Conservation (phyloP, 73 alveolate species). For the Stentor roeselii region DNA sequence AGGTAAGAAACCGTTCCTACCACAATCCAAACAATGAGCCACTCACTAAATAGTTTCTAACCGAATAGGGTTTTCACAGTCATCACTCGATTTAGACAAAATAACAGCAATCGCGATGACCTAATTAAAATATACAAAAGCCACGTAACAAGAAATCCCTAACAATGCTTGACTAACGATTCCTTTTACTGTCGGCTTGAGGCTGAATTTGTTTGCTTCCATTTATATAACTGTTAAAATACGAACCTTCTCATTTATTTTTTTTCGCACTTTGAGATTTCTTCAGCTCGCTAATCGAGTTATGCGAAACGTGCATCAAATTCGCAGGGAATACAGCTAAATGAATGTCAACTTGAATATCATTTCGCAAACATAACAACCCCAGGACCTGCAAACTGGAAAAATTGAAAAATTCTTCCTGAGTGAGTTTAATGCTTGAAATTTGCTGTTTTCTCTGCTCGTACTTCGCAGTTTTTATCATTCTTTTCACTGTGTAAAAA, state of each 20-base stretch:
- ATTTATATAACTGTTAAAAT: too few species aligned
- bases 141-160: neutral
- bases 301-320: neutral
- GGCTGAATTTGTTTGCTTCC: too few species aligned
- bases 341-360: neutral
- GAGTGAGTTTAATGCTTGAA: neutral
- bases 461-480: constrained; percentile 8
- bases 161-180: neutral
- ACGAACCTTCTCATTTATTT: too few species aligned
- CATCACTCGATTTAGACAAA: neutral
- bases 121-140: neutral
- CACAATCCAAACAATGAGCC: neutral
- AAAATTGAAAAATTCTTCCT: neutral
- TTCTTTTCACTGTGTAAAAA: constrained; percentile 23
- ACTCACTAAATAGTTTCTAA: neutral
- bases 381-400: constrained; percentile 3
- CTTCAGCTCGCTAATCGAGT: neutral
- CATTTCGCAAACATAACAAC: neutral
- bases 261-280: neutral
- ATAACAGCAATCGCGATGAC: neutral
- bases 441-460: constrained; percentile 1
- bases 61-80: neutral
- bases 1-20: neutral
- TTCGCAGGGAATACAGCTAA: neutral
- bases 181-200: too few species aligned